These are phyloP conservation scores for Neonectria coccinea DNA, from an alignment of 2,329 filamentous ascomycete species.

Conservation along the genomic window DNA sequence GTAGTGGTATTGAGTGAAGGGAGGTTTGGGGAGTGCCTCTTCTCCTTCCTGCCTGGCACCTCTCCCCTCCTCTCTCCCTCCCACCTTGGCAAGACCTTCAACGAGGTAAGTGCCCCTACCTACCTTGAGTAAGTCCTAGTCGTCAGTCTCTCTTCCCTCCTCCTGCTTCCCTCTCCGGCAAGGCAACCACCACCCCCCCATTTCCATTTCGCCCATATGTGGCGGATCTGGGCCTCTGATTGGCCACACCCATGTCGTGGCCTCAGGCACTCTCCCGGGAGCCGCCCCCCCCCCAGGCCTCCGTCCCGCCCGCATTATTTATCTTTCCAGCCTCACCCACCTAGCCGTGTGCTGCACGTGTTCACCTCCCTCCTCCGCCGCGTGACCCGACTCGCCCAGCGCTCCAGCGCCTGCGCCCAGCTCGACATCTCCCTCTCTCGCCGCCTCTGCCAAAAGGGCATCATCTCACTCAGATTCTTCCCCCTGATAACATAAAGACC, in stretches of 20 bases:
- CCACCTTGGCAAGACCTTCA: not conserved
- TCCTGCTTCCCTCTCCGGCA: conserved; percentile 26
- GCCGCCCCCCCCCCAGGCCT: conserved; percentile 6
- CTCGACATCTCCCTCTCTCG: conserved; percentile 17
- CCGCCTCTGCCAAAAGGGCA: conserved; percentile 31
- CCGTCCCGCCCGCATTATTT: conserved; percentile 45
- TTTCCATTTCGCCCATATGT: conserved; percentile 39
- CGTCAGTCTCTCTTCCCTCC: conserved; percentile 5
- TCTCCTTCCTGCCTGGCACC: not conserved
- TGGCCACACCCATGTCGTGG: conserved; percentile 31
- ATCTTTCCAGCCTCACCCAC: conserved; percentile 51
- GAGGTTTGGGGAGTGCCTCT: not conserved
- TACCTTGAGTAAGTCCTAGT: too few relatives aligned
- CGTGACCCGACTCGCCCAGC: conserved; percentile 52
- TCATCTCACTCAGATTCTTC: conserved; percentile 35
- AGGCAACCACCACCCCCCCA: conserved; percentile 33
- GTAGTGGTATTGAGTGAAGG: not conserved
- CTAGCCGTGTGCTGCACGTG: conserved; percentile 52
- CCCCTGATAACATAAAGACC: conserved; percentile 48
- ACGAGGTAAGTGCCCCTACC: too few relatives aligned
- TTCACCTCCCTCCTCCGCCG: conserved; percentile 53
- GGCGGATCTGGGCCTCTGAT: conserved; percentile 35
- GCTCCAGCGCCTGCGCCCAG: conserved; percentile 34
- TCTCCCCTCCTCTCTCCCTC: not conserved
- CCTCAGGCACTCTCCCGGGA: conserved; percentile 39